phyloP scores from a whole-genome alignment of 1,284 basidiomycete species.

The Sporisorium reilianum region DNA sequence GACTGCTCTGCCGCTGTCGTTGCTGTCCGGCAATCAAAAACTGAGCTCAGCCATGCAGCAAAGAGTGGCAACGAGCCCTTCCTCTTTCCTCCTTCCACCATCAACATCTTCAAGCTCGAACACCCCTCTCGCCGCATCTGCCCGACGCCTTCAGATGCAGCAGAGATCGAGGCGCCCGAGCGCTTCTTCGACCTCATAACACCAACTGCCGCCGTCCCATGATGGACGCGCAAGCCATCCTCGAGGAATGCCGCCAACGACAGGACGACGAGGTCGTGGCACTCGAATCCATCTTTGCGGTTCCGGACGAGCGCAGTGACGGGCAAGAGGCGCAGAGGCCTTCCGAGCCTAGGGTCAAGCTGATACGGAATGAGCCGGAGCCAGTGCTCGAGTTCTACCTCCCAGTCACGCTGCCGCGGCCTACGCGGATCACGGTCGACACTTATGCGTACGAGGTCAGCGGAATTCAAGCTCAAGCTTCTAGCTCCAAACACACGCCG shows the following conservation, averaged over 20 bases:
- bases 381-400: conserved; percentile 26
- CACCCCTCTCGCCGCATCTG: background rate
- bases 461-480: background rate
- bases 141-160: background rate
- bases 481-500: background rate
- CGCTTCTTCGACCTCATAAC: conserved; percentile 14
- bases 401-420: conserved; percentile 34
- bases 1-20: conserved; percentile 3
- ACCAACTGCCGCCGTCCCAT: background rate
- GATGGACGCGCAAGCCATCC: conserved; percentile 22
- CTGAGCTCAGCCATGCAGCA: conserved; percentile 19
- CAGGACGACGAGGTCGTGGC: conserved; percentile 52
- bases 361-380: conserved; percentile 14
- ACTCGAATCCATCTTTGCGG: conserved; percentile 48
- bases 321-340: background rate
- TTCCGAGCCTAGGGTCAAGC: conserved; percentile 17
- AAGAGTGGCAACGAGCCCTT: conserved; percentile 5
- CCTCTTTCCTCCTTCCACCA: background rate
- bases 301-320: background rate
- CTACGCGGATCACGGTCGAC: conserved; percentile 24
- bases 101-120: background rate
- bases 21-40: conserved; percentile 25
- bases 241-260: conserved; percentile 37
- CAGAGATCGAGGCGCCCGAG: background rate
- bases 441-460: conserved; percentile 7